phyloP scores from a whole-genome alignment of 768 basidiomycete species.

The Leucocoprinus leucothites region DNA sequence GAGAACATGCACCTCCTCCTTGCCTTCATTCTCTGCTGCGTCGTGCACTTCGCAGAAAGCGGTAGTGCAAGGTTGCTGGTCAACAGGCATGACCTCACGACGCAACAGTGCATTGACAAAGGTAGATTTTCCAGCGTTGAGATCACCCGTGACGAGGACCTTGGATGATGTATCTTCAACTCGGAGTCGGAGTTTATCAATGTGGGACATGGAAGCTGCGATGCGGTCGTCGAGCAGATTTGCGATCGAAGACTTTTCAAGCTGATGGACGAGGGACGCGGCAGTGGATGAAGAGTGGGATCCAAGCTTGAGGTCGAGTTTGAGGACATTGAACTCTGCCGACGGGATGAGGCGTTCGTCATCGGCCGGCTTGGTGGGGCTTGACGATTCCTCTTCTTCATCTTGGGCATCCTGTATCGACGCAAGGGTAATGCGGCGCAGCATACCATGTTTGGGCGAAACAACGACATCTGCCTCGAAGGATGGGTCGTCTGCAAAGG shows the following conservation, averaged over 20 bases:
- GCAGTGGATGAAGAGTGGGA: slow-evolving; percentile 62
- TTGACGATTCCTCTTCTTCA: slow-evolving; percentile 24
- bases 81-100: slow-evolving; percentile 91
- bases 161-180: slow-evolving; percentile 92
- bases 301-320: slow-evolving; percentile 91
- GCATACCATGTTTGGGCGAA: slow-evolving; percentile 42
- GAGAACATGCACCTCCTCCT: slow-evolving; percentile 84
- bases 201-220: slow-evolving; percentile 65
- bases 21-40: slow-evolving; percentile 72
- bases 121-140: slow-evolving; percentile 98
- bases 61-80: slow-evolving; percentile 97
- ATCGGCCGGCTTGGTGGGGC: slow-evolving; percentile 25
- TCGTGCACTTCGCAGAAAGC: slow-evolving; percentile 97
- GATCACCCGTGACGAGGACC: slow-evolving; percentile 95
- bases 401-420: slow-evolving; percentile 47
- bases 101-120: slow-evolving; percentile 95
- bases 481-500: slow-evolving; percentile 82
- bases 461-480: slow-evolving; percentile 65
- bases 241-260: slow-evolving; percentile 91
- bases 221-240: slow-evolving; percentile 89
- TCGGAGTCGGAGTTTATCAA: slow-evolving; percentile 81
- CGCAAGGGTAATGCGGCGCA: slow-evolving; percentile 59
- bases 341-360: slow-evolving; percentile 36
- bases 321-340: slow-evolving; percentile 82
- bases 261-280: slow-evolving; percentile 78